Evolutionary conservation across 2,329 filamentous ascomycete species (phyloP), one percentile per base, ranked within the genome.

Genomic region (Cordyceps cateniannulata): DNA sequence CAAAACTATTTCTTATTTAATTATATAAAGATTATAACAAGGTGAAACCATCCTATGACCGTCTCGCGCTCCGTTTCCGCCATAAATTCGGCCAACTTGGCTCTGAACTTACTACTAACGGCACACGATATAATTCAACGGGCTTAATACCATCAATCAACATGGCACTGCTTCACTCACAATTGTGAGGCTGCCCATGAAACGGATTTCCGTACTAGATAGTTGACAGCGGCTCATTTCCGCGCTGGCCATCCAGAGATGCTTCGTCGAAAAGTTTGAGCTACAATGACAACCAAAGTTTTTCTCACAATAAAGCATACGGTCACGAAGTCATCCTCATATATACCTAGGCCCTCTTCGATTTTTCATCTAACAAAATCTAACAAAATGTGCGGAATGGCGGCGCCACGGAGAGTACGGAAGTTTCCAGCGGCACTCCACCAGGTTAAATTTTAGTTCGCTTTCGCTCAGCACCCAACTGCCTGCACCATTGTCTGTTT

Each of bases 361-460:
- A 10, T 10, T 14, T 16, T n/a, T 12, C 6, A 6, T 9, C n/a
- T n/a, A 16, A n/a, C n/a, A 10, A 35, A 12, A 35, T 16, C 10
- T 35, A 4, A 14, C 22, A 16, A 7, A 24, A 38, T 5, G 44
- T 10, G 55, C 32, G 45, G 55, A 58, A 50, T 12, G 5, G n/a
- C 2, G 5, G 45, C 45, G 55, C 45, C 29, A 5, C 9, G 16
- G 44, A 24, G 20, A 38, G 25, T 6, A 10, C 32, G 45, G 24
- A 50, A 42, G 32, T 49, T 49, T 12, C 44, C 55, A 50, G n/a
- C 8, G 16, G 24, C 35, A 42, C 56, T 45, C 56, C 56, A 59
- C 56, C 20, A 27, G 16, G 56, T 47, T 59, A 51, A 51, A 32
- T 59, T 59, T 59, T 59, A 59, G 56, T 38, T 29, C 12, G n/a